Percentiles rank a stretch among this genome's conserved stretches.
phyloP scores from a whole-genome alignment of 1,139 yeast genomes.

The Dujonia santamariae region DNA sequence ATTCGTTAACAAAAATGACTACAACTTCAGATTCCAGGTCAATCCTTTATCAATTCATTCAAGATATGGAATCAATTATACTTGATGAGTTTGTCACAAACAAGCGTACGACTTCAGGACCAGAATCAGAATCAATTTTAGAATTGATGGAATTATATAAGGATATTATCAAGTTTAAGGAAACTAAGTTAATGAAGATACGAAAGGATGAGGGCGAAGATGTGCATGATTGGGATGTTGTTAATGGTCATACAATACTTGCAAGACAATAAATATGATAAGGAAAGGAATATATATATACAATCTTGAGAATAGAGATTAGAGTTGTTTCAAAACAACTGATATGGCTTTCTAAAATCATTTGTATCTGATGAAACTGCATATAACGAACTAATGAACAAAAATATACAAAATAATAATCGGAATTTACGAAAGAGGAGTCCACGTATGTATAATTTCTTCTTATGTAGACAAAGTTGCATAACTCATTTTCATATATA shows the following conservation, averaged over 20 bases:
- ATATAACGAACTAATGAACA: too few species aligned
- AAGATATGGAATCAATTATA: constrained; percentile 10
- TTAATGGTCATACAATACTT: constrained; percentile 1
- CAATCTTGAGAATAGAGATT: too few species aligned
- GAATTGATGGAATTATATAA: constrained; percentile 11
- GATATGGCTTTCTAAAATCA: too few species aligned
- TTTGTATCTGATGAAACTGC: too few species aligned
- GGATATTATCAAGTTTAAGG: constrained; percentile 16
- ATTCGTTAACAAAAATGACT: constrained; percentile 11
- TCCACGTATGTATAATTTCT: too few species aligned
- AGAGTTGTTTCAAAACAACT: too few species aligned
- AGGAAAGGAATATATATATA: too few species aligned
- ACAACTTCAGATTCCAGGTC: constrained; percentile 11
- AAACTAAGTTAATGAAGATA: constrained; percentile 16
- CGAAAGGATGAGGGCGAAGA: constrained; percentile 7
- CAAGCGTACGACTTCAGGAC: not conserved
- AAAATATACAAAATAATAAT: too few species aligned
- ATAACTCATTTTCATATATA: not conserved
- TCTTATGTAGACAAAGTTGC: too few species aligned
- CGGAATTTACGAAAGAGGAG: too few species aligned
- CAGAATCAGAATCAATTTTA: constrained; percentile 6
- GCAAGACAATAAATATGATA: too few species aligned
- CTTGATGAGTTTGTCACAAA: constrained; percentile 10
- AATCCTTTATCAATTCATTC: constrained; percentile 12
- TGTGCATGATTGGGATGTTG: not conserved